Base-by-base conservation (phyloP, 2,329 filamentous ascomycete genomes). In the Ceratocystis cubensis region DNA sequence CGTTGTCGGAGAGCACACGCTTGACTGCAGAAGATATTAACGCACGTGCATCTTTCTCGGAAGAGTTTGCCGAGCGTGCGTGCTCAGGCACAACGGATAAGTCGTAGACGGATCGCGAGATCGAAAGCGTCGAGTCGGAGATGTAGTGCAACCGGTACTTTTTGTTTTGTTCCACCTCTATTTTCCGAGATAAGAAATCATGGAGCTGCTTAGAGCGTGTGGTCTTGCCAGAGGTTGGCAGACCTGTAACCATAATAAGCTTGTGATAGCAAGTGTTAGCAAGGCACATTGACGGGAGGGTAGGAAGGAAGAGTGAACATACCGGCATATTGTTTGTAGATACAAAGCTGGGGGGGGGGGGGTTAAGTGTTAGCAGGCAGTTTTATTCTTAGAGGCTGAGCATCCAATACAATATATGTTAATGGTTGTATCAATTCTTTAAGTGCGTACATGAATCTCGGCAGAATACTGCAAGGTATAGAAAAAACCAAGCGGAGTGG, bases 41-140 rank as follows among this genome's bases (percentile, higher is more conserved):
- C 1, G 89, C 89, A 30, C 89, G 84, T 1, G 89, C 89, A 76
- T 93, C 88, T 75, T 95, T 95, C 73, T 95, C 89, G 1, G 85
- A 82, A 30, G 84, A 82, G 71, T 88, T 88, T 67, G 88, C 88
- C 30, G 87, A 88, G 68, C 88, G 84, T 44, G 82, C 81, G 72
- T 87, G 83, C 3, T 79, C 80, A 2, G 81, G 80, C 25, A 84
- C 76, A 22, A 75, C 74, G 1, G 74, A 72, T 50, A 87, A 80
- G 72, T 87, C 84, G 78, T 93, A 93, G 53, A 89, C 88, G 66
- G 80, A 73, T 68, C 88, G 87, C 2, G 84, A 79, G 66, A 92
- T 85, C 57, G 84, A 84, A 56, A 91, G 82, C 3, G 81, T 81
- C 70, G 88, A 82, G 76, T 92, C 88, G 66, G 87, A 88, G 72